phyloP scores from a whole-genome alignment of 2,329 filamentous ascomycete species.

The Penicillium occitanis region DNA sequence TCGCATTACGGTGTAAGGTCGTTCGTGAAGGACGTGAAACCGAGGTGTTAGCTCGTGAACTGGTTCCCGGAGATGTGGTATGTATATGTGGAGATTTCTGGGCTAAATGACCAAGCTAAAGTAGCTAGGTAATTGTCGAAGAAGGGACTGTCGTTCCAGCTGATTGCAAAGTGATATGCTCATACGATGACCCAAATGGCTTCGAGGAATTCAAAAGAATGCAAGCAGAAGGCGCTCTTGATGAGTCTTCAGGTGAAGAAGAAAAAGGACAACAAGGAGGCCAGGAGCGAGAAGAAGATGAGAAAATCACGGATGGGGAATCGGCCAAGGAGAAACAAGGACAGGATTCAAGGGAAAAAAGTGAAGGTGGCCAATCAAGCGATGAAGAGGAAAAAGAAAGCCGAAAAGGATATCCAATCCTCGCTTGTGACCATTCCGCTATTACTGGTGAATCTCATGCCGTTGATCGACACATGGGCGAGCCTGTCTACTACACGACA shows the following conservation, averaged over 20 bases:
- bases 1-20: constrained; percentile 69
- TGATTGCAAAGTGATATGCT: constrained; percentile 70
- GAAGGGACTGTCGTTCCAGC: constrained; percentile 70
- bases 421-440: constrained; percentile 75
- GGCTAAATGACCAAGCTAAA: constrained; percentile 21
- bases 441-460: constrained; percentile 79
- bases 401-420: constrained; percentile 60
- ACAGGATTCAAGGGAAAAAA: constrained; percentile 19
- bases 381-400: constrained; percentile 23
- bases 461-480: constrained; percentile 67
- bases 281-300: constrained; percentile 51
- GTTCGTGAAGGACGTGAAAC: constrained; percentile 66
- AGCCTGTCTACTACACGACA: constrained; percentile 74
- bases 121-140: constrained; percentile 61
- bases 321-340: constrained; percentile 26
- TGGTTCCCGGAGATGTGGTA: constrained; percentile 75
- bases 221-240: constrained; percentile 61
- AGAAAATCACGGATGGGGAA: constrained; percentile 22
- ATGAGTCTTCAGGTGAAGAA: constrained; percentile 57
- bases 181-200: constrained; percentile 66
- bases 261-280: constrained; percentile 52
- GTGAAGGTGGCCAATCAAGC: constrained; percentile 24
- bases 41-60: constrained; percentile 67
- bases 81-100: constrained; percentile 28
- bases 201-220: constrained; percentile 66